Evolutionary conservation across 2,329 filamentous ascomycete genomes (phyloP).

Genomic region (Pestalotiopsis sp.): DNA sequence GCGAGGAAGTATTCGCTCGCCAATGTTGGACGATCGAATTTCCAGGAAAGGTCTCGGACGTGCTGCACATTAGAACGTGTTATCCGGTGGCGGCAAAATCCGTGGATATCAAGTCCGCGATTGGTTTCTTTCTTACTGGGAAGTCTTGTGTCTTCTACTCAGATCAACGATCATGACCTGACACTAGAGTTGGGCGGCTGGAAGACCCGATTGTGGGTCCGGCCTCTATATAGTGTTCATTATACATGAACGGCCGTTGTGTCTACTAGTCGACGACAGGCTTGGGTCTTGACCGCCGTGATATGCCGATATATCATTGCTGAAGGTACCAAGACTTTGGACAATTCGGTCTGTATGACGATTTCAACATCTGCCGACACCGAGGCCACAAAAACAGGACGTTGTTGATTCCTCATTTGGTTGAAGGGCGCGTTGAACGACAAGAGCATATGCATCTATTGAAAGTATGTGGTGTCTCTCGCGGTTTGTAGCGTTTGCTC

Average conservation of each 20-base stretch:
- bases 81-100: neutral
- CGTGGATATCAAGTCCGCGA: neutral
- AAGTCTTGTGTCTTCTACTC: neutral
- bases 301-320: too few relatives aligned
- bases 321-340: too few relatives aligned
- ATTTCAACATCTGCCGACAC: too few relatives aligned
- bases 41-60: neutral
- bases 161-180: neutral
- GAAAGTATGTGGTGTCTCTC: too few relatives aligned
- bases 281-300: neutral
- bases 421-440: too few relatives aligned
- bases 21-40: neutral
- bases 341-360: too few relatives aligned
- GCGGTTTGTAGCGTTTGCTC: too few relatives aligned
- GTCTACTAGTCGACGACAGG: neutral
- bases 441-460: too few relatives aligned
- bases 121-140: neutral
- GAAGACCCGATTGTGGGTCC: constrained; percentile 8
- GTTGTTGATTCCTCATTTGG: too few relatives aligned
- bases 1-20: neutral
- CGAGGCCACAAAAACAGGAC: too few relatives aligned
- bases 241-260: neutral
- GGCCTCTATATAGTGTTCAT: neutral
- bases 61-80: neutral
- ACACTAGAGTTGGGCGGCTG: neutral